Evolutionary conservation across 139 green algal genomes (phyloP).

Genomic region (Nannochloris sp.): DNA sequence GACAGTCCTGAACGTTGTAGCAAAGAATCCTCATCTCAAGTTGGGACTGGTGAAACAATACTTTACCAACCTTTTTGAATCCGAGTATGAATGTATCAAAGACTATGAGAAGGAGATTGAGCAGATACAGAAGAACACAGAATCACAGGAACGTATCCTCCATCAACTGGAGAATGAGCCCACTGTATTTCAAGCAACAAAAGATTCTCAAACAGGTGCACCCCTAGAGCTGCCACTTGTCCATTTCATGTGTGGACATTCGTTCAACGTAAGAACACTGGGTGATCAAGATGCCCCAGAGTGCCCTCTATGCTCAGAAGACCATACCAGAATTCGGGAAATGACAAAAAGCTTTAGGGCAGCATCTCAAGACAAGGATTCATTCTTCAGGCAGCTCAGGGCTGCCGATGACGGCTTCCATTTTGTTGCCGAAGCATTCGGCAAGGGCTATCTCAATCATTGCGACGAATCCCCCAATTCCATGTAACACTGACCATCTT

Average conservation of each 20-base stretch:
- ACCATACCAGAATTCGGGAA: constrained; percentile 60
- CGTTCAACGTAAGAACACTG: constrained; percentile 80
- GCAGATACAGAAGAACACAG: constrained; percentile 51
- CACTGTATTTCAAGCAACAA: constrained; percentile 76
- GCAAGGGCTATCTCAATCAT: constrained; percentile 68
- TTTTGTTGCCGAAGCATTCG: constrained; percentile 84
- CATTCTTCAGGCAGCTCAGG: constrained; percentile 88
- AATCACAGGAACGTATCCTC: constrained; percentile 4
- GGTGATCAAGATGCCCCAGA: constrained; percentile 58
- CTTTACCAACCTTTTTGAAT: constrained; percentile 48
- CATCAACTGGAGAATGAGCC: constrained; percentile 35
- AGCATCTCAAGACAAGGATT: constrained; percentile 49
- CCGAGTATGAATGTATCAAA: constrained; percentile 34
- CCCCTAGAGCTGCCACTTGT: constrained; percentile 87
- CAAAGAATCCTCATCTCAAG: constrained; percentile 56
- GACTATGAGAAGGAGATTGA: constrained; percentile 60
- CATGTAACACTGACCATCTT: background rate
- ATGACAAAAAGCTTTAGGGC: constrained; percentile 51
- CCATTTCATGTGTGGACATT: constrained; percentile 95
- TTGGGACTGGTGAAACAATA: constrained; percentile 66
- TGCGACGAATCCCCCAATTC: background rate
- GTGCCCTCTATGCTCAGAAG: constrained; percentile 82
- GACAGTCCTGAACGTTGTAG: constrained; percentile 78
- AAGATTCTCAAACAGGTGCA: constrained; percentile 58
- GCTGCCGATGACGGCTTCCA: constrained; percentile 68